A percentile compares a stretch with the other conserved stretches of the same genome.
Conservation (phyloP, 1,284 basidiomycete genomes). For the Lentinula novae-zelandiae region DNA sequence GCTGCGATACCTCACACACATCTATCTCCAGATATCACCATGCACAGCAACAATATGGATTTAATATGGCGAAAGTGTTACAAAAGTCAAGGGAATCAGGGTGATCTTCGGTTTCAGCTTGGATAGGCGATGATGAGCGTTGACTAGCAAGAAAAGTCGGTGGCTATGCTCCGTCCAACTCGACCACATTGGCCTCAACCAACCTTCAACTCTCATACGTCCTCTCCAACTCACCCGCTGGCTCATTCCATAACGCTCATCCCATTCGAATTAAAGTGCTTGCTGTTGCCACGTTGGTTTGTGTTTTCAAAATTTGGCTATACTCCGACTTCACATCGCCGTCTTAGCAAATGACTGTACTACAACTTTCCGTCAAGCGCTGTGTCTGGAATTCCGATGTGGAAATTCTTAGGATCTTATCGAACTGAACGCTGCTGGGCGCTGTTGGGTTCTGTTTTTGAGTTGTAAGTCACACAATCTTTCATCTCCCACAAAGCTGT, state of each 20-base stretch:
- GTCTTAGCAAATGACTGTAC: background rate
- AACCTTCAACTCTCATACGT: no score
- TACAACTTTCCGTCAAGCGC: background rate
- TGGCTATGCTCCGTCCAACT: background rate
- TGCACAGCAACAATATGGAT: background rate
- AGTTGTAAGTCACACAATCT: background rate
- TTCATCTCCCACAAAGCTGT: background rate
- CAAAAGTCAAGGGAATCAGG: background rate
- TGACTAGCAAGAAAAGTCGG: background rate
- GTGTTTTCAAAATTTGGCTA: no score
- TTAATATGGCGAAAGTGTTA: no score
- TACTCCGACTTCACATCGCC: background rate
- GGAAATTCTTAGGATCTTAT: background rate
- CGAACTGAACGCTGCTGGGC: background rate
- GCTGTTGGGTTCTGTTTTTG: background rate
- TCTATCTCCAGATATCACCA: background rate
- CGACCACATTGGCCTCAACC: background rate
- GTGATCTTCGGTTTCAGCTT: background rate
- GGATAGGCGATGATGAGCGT: no score
- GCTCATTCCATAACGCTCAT: no score
- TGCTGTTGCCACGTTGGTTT: no score
- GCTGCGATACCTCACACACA: background rate
- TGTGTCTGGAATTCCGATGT: background rate
- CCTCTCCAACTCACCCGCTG: no score
- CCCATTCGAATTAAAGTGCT: no score